Evolutionary conservation across 768 basidiomycete species (phyloP).

Genomic region (Psilocybe cubensis): DNA sequence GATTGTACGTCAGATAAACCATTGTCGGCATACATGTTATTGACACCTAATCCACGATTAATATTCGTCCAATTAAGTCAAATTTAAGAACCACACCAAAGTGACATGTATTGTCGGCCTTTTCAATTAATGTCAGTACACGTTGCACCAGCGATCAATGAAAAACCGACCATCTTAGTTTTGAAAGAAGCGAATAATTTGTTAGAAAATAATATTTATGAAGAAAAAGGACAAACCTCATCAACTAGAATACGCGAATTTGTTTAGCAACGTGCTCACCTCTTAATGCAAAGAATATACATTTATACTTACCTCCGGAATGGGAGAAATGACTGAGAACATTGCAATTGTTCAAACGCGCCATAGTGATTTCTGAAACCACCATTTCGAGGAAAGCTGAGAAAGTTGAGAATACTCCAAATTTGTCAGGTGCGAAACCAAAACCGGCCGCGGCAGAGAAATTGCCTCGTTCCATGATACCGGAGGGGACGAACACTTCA

Average conservation of each 20-base stretch:
- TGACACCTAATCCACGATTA: slow-evolving; percentile 67
- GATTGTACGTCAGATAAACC: slow-evolving; percentile 81
- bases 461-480: slow-evolving; percentile 87
- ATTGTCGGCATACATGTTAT: slow-evolving; percentile 89
- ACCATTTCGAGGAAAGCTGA: slow-evolving; percentile 93
- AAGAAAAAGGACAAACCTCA: slow-evolving; percentile 44
- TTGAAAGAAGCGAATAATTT: too few relatives aligned
- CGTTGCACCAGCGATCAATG: neutral
- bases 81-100: slow-evolving; percentile 30
- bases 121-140: slow-evolving; percentile 8
- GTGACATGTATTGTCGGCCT: slow-evolving; percentile 55
- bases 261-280: slow-evolving; percentile 9
- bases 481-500: slow-evolving; percentile 84
- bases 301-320: slow-evolving; percentile 65
- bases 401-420: slow-evolving; percentile 90
- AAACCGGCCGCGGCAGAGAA: slow-evolving; percentile 87
- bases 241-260: slow-evolving; percentile 47
- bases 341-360: slow-evolving; percentile 88
- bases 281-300: neutral
- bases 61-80: slow-evolving; percentile 12
- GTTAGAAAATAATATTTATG: slow-evolving; percentile 2
- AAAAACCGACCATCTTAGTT: neutral
- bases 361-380: slow-evolving; percentile 89
- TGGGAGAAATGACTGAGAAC: slow-evolving; percentile 90
- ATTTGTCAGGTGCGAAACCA: slow-evolving; percentile 81